Conservation (phyloP, 495 filamentous ascomycete genomes). For the Letharia columbiana region DNA sequence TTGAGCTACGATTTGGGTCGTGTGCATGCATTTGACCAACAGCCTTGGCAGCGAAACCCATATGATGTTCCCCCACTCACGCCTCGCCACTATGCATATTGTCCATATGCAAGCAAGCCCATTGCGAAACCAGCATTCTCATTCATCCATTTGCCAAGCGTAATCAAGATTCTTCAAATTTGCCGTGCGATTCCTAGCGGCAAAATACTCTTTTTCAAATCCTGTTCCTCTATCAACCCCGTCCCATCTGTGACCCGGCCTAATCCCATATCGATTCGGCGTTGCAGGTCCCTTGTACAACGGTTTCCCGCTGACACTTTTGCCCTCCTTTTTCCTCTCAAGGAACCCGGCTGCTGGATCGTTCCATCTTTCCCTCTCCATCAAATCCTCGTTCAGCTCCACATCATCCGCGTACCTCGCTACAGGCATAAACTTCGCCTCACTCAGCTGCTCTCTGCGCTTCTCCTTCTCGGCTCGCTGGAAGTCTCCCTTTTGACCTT, state of each 20-base stretch:
- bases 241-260: slow-evolving; percentile 92
- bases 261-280: slow-evolving; percentile 92
- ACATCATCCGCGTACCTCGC: slow-evolving; percentile 74
- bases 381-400: slow-evolving; percentile 75
- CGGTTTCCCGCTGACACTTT: slow-evolving; percentile 54
- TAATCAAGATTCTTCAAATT: slow-evolving; percentile 75
- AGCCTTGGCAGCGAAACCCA: background rate
- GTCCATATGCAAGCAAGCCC: background rate
- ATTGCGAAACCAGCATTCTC: background rate
- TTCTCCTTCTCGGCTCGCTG: slow-evolving; percentile 54
- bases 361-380: slow-evolving; percentile 70
- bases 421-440: slow-evolving; percentile 71
- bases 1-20: background rate
- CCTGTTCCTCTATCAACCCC: slow-evolving; percentile 92
- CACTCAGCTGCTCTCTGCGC: slow-evolving; percentile 54
- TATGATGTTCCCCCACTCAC: background rate
- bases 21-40: background rate
- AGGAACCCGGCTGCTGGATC: slow-evolving; percentile 86
- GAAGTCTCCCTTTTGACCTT: slow-evolving; percentile 73
- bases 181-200: slow-evolving; percentile 65
- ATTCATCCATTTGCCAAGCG: slow-evolving; percentile 53
- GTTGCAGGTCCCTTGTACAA: slow-evolving; percentile 68
- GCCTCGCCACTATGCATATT: background rate
- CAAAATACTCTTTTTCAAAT: slow-evolving; percentile 92
- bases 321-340: slow-evolving; percentile 40